These are phyloP conservation scores for Prinsepia uniflora DNA, from an alignment of 306 rosid genomes.

Conservation along the genomic window DNA sequence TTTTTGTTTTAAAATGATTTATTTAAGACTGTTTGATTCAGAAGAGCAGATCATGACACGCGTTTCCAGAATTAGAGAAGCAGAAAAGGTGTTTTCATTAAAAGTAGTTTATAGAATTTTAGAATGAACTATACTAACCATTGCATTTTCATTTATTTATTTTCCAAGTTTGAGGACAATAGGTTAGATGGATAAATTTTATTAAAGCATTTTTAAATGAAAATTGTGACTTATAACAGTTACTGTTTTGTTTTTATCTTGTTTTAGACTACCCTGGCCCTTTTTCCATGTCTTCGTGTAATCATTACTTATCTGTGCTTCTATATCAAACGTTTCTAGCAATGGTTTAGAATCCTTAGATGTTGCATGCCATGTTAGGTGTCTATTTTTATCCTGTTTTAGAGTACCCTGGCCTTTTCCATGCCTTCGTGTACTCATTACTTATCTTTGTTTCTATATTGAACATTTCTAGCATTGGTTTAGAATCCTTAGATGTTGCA, in stretches of 20 bases:
- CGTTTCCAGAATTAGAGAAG: slow-evolving; percentile 21
- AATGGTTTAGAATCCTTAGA: neutral
- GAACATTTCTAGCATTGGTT: too few relatives aligned
- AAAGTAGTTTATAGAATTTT: neutral
- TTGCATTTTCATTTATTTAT: neutral
- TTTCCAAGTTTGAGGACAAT: neutral
- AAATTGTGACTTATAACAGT: neutral
- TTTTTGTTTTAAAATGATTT: slow-evolving; percentile 22
- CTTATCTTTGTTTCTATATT: neutral
- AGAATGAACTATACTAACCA: slow-evolving; percentile 8
- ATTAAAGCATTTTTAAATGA: neutral
- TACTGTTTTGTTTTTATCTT: neutral
- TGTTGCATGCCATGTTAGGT: neutral
- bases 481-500: too few relatives aligned
- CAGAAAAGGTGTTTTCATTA: slow-evolving; percentile 1
- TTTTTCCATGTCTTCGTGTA: neutral
- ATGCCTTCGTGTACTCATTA: neutral
- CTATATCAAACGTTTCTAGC: neutral
- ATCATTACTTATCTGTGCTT: neutral
- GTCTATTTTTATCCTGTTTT: neutral
- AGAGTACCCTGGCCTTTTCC: neutral
- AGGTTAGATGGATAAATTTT: neutral
- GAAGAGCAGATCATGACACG: slow-evolving; percentile 4
- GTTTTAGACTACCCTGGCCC: neutral
- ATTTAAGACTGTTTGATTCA: slow-evolving; percentile 33